Evolutionary conservation across 129 eudicot genomes (phyloP).

Genomic region (Kitagawia praeruptora): DNA sequence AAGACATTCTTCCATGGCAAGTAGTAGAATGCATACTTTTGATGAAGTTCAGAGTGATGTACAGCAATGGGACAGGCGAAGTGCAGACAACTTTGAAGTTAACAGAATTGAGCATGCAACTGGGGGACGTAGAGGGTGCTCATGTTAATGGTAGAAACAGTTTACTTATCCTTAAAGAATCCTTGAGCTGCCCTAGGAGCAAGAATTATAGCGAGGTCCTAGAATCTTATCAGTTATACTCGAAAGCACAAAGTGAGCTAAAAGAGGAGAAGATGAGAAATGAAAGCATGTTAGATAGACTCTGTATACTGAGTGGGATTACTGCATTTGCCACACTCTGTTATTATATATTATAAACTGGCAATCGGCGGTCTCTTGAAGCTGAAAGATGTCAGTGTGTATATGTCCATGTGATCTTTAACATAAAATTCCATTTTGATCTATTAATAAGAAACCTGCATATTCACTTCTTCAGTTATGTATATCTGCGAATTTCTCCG

Average conservation of each 20-base stretch:
- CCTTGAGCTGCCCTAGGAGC: conserved; percentile 63
- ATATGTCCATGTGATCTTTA: not conserved
- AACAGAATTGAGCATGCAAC: conserved; percentile 81
- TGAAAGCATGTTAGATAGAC: conserved; percentile 68
- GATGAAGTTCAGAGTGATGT: conserved; percentile 55
- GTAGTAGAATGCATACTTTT: conserved; percentile 70
- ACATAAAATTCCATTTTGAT: conserved; percentile 12
- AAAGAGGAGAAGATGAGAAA: conserved; percentile 82
- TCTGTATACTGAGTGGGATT: conserved; percentile 73
- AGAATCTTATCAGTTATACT: conserved; percentile 58
- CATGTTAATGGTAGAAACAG: conserved; percentile 86
- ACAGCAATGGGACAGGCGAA: conserved; percentile 21
- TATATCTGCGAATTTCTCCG: not conserved
- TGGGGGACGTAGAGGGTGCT: conserved; percentile 93
- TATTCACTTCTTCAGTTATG: not conserved
- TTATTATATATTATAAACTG: conserved; percentile 43
- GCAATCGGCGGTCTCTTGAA: not conserved
- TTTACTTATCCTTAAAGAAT: conserved; percentile 70
- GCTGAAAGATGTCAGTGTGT: not conserved
- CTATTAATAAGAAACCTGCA: not conserved
- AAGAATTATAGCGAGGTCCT: conserved; percentile 70
- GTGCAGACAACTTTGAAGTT: conserved; percentile 36
- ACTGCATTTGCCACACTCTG: conserved; percentile 43
- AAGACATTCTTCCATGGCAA: conserved; percentile 70
- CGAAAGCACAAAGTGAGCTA: conserved; percentile 58